Conservation (phyloP, 306 rosid genomes). For the Prunus armeniaca region DNA sequence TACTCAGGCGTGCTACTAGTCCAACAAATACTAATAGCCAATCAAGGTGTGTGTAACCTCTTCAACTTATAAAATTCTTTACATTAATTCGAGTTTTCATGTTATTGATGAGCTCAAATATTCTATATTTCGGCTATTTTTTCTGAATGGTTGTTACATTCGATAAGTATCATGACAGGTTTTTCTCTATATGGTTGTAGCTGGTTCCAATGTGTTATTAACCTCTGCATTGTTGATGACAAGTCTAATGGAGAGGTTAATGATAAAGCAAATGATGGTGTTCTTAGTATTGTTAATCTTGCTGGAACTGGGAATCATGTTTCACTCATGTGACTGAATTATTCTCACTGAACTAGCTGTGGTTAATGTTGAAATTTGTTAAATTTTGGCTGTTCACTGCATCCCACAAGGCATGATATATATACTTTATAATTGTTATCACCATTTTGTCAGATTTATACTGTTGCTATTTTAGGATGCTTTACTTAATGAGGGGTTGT, state of each 20-base stretch:
- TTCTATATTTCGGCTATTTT: neutral
- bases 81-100: neutral
- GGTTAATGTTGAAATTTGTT: neutral
- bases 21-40: conserved; percentile 73
- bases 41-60: conserved; percentile 56
- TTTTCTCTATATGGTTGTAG: conserved; percentile 34
- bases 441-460: too few relatives aligned
- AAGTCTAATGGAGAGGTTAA: conserved; percentile 40
- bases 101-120: neutral
- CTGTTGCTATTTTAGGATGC: too few relatives aligned
- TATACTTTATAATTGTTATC: too few relatives aligned
- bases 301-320: conserved; percentile 98
- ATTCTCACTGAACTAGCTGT: neutral
- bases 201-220: conserved; percentile 86
- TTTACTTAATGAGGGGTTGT: too few relatives aligned
- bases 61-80: neutral
- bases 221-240: conserved; percentile 42
- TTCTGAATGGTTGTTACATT: neutral
- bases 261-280: conserved; percentile 40
- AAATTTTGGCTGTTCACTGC: too few relatives aligned
- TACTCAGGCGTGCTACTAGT: conserved; percentile 77
- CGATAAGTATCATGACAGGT: neutral
- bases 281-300: conserved; percentile 73
- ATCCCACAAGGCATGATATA: too few relatives aligned
- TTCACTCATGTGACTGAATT: neutral